Percentiles rank a stretch among this genome's conserved stretches.
Evolutionary conservation across 2,329 filamentous ascomycete species (phyloP).

Genomic region (Pseudocercospora fuligena): DNA sequence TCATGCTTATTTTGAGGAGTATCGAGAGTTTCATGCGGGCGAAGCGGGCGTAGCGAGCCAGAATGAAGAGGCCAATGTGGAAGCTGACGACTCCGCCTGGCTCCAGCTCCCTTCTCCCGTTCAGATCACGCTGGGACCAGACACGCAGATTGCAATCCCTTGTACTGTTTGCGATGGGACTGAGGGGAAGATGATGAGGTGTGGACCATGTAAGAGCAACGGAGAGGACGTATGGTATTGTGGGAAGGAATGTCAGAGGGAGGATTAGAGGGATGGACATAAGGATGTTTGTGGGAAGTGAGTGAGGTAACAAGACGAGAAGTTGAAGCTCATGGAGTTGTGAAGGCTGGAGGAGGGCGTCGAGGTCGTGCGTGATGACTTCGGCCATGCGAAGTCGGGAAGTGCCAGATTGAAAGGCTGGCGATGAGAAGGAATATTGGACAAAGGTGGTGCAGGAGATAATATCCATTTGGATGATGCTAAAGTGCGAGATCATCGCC

Average conservation of each 20-base stretch:
- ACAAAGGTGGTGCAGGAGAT: no score
- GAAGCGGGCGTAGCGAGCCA: background rate
- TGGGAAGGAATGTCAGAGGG: constrained; percentile 3
- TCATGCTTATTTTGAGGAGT: background rate
- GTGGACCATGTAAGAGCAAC: background rate
- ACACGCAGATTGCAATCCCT: background rate
- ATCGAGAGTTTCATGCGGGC: background rate
- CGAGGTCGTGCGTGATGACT: no score
- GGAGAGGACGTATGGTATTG: background rate
- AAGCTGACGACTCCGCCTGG: background rate
- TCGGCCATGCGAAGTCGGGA: no score
- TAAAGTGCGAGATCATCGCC: no score
- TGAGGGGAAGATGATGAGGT: background rate
- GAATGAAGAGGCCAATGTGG: no score
- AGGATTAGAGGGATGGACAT: constrained; percentile 2
- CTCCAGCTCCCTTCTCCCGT: background rate
- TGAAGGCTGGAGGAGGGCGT: background rate
- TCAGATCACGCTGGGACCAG: background rate
- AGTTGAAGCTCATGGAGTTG: background rate
- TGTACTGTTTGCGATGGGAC: background rate
- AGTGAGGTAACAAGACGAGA: background rate
- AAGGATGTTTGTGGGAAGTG: background rate
- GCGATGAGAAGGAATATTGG: no score
- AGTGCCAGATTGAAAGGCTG: no score
- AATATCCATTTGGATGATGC: no score